Conservation (phyloP, 2,329 filamentous ascomycete genomes). For the Trichophyton benhamiae region DNA sequence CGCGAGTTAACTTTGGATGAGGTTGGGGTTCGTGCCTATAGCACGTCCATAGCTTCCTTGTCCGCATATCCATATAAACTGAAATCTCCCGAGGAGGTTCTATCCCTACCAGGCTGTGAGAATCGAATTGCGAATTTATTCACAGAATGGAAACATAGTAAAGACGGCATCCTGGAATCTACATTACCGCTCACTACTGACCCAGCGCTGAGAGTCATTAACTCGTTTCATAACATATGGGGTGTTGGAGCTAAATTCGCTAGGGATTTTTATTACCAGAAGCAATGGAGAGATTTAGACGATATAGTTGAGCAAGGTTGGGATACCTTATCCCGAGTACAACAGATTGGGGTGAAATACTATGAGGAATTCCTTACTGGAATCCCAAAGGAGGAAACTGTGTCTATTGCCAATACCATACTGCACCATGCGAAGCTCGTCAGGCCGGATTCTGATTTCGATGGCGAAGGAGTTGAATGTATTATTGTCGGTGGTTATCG, state of each 20-base stretch:
- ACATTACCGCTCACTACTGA: slow-evolving; percentile 53
- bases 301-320: slow-evolving; percentile 78
- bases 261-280: slow-evolving; percentile 62
- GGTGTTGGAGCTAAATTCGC: slow-evolving; percentile 79
- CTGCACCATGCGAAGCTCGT: slow-evolving; percentile 54
- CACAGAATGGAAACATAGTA: slow-evolving; percentile 54
- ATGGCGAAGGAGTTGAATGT: slow-evolving; percentile 39
- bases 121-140: slow-evolving; percentile 67
- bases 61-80: slow-evolving; percentile 62
- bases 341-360: slow-evolving; percentile 89
- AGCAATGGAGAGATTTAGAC: slow-evolving; percentile 70
- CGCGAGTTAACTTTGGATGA: slow-evolving; percentile 61
- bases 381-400: slow-evolving; percentile 63
- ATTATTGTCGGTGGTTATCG: slow-evolving; percentile 70
- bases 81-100: slow-evolving; percentile 32
- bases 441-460: slow-evolving; percentile 34
- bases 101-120: slow-evolving; percentile 63
- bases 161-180: slow-evolving; percentile 48
- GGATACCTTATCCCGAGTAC: slow-evolving; percentile 59
- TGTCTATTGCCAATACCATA: slow-evolving; percentile 53
- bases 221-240: slow-evolving; percentile 73
- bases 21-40: slow-evolving; percentile 75
- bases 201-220: slow-evolving; percentile 50
- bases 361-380: slow-evolving; percentile 69
- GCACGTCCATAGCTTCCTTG: slow-evolving; percentile 69